Evolutionary conservation across 345 rosid genomes (phyloP).

Genomic region (Ceriops zippeliana): DNA sequence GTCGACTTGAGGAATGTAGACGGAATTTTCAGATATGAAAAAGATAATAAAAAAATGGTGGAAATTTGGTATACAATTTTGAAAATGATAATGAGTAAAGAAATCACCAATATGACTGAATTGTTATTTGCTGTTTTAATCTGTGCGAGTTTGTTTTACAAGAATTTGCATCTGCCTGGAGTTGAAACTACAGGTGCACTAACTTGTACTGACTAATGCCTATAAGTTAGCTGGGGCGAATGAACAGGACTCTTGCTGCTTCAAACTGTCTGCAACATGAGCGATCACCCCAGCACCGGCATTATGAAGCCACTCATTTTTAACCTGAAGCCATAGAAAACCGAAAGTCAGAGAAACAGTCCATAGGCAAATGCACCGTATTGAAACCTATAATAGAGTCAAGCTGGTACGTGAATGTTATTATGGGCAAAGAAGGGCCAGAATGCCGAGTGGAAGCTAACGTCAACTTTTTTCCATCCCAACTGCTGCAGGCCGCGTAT

Average conservation of each 20-base stretch:
- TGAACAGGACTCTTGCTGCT: conserved; percentile 63
- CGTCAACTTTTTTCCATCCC: conserved; percentile 97
- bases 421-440: conserved; percentile 98
- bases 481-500: conserved; percentile 73
- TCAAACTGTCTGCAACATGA: conserved; percentile 89
- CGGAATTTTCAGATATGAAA: too few species aligned
- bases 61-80: too few species aligned
- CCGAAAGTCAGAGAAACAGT: not conserved
- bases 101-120: not conserved
- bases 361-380: not conserved
- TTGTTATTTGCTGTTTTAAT: not conserved
- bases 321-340: conserved; percentile 48
- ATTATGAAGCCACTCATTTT: conserved; percentile 75
- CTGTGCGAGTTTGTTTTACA: not conserved
- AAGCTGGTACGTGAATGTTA: conserved; percentile 67
- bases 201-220: not conserved
- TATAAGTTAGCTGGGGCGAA: conserved; percentile 63
- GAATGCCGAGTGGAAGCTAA: conserved; percentile 85
- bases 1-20: too few species aligned
- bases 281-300: conserved; percentile 91
- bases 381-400: not conserved
- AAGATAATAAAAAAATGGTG: too few species aligned
- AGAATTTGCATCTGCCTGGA: not conserved
- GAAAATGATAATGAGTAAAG: too few species aligned
- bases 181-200: conserved; percentile 1